Evolutionary conservation across 1,284 basidiomycete genomes (phyloP).

Genomic region (Tausonia pullulans): DNA sequence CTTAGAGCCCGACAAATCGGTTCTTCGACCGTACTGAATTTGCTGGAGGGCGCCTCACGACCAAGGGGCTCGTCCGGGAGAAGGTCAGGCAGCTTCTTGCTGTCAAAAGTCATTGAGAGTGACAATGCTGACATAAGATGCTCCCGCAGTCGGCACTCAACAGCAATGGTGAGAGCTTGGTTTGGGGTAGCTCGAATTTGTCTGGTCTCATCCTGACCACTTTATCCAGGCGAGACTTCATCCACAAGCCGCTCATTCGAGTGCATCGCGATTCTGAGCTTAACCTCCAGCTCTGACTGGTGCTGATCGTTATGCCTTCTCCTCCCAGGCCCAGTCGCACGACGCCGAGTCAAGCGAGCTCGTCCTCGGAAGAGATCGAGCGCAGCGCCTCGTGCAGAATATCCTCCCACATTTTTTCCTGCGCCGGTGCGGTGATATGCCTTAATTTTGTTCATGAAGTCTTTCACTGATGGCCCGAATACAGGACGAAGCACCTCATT

Average conservation of each 20-base stretch:
- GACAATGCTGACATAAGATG: too few species aligned
- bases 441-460: neutral
- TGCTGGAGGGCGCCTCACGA: too few species aligned
- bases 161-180: neutral
- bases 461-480: slow-evolving; percentile 9
- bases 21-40: too few species aligned
- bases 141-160: neutral
- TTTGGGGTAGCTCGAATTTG: slow-evolving; percentile 20
- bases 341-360: slow-evolving; percentile 51
- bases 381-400: slow-evolving; percentile 43
- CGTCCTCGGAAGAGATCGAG: slow-evolving; percentile 45
- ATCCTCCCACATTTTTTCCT: slow-evolving; percentile 65
- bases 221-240: neutral
- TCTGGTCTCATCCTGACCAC: neutral
- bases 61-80: neutral
- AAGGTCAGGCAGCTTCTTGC: slow-evolving; percentile 47
- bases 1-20: slow-evolving; percentile 30
- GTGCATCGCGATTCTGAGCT: neutral
- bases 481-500: slow-evolving; percentile 72
- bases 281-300: too few species aligned
- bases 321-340: slow-evolving; percentile 44
- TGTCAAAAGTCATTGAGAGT: slow-evolving; percentile 47
- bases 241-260: neutral
- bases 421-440: slow-evolving; percentile 44
- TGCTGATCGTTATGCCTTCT: too few species aligned